Percentiles rank a stretch among this genome's conserved stretches.
These are phyloP conservation scores for Dendrostoma leiphaemia DNA, from an alignment of 2,329 filamentous ascomycete species.

Conservation along the genomic window DNA sequence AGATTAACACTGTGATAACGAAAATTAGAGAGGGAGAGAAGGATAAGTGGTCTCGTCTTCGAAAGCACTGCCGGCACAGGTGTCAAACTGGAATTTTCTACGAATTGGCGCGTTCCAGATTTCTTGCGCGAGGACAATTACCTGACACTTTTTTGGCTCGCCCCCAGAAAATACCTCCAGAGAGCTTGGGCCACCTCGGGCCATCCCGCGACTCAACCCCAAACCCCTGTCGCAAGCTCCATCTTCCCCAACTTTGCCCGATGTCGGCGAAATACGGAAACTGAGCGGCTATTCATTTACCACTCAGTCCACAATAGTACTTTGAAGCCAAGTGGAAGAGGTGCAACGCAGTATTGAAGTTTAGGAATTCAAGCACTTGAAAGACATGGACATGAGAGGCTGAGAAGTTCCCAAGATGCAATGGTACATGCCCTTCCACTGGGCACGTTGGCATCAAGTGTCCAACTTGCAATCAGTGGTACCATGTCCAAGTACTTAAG, in stretches of 20 bases:
- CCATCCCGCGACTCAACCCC: conserved; percentile 5
- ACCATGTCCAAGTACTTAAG: too few relatives aligned
- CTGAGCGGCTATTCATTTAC: background rate
- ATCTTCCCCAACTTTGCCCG: conserved; percentile 4
- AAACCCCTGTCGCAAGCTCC: background rate
- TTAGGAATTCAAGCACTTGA: too few relatives aligned
- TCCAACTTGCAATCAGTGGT: too few relatives aligned
- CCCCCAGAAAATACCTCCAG: conserved; percentile 12
- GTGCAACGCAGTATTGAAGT: too few relatives aligned
- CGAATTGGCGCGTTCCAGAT: too few relatives aligned
- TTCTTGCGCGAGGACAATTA: too few relatives aligned
- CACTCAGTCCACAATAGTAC: too few relatives aligned
- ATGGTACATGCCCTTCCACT: too few relatives aligned
- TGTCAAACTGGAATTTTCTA: background rate
- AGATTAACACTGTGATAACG: background rate
- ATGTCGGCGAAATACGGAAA: conserved; percentile 17
- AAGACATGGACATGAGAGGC: too few relatives aligned
- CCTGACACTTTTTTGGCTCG: background rate
- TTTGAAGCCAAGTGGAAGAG: too few relatives aligned
- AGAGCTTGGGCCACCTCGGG: conserved; percentile 10
- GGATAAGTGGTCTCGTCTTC: background rate
- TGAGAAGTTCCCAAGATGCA: too few relatives aligned
- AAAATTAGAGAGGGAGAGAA: background rate
- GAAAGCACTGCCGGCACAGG: background rate
- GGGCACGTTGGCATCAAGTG: too few relatives aligned